These are phyloP conservation scores for Populus euphratica DNA, from an alignment of 345 rosid genomes.

Conservation along the genomic window DNA sequence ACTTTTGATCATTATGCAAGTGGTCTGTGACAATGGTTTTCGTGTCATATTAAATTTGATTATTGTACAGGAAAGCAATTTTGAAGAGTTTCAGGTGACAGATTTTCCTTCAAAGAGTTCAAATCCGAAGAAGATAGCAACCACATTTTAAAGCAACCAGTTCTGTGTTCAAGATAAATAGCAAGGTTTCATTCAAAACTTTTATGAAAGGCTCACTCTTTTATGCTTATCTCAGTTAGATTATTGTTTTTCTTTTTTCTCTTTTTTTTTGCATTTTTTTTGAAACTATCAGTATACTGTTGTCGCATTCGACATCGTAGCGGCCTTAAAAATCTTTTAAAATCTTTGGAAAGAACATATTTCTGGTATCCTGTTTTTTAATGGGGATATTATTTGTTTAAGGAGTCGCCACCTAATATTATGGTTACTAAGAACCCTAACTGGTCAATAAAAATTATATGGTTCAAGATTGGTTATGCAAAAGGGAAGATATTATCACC, in stretches of 20 bases:
- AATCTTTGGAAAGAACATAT: no score
- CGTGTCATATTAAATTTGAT: neutral
- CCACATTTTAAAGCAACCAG: neutral
- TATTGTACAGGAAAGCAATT: neutral
- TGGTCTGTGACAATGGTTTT: neutral
- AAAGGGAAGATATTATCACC: no score
- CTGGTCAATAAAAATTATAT: no score
- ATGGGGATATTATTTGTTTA: no score
- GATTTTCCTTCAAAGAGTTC: neutral
- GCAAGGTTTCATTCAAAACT: conserved; percentile 1
- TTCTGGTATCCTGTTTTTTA: no score
- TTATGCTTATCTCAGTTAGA: neutral
- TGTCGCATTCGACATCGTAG: no score
- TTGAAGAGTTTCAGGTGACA: conserved; percentile 1
- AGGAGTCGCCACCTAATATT: no score
- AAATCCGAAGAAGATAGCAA: neutral
- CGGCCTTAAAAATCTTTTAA: no score
- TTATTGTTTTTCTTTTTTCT: neutral
- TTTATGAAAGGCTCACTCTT: neutral
- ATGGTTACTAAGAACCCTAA: no score
- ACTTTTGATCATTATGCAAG: neutral
- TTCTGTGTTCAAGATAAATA: neutral
- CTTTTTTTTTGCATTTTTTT: neutral
- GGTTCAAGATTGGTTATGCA: no score
- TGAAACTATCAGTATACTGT: neutral